These are phyloP conservation scores for Nicotiana attenuata DNA, from an alignment of 257 asterid species.

Conservation along the genomic window DNA sequence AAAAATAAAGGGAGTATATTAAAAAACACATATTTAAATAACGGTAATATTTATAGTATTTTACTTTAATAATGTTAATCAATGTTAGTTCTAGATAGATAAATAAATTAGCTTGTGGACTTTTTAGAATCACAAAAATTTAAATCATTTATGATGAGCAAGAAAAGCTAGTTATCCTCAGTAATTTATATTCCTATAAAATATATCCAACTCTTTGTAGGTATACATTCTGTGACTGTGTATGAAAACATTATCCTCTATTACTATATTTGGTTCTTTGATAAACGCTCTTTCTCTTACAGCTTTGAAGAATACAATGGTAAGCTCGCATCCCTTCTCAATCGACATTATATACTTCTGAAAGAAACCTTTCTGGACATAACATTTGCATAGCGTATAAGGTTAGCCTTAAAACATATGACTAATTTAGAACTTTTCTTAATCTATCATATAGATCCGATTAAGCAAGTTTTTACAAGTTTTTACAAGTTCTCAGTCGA, in stretches of 20 bases:
- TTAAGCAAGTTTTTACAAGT: background rate
- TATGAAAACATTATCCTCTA: background rate
- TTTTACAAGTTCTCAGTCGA: background rate
- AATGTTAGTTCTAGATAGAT: background rate
- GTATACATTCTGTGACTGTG: too few relatives aligned
- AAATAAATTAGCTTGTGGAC: background rate
- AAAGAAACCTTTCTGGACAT: background rate
- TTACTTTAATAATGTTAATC: background rate
- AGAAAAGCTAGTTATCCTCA: too few relatives aligned
- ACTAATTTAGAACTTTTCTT: background rate
- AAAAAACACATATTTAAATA: background rate
- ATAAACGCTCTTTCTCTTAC: background rate
- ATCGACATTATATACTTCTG: background rate
- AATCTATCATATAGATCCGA: background rate
- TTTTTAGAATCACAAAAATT: too few relatives aligned
- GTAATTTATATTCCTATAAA: too few relatives aligned
- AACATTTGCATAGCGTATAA: background rate
- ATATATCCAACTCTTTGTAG: too few relatives aligned
- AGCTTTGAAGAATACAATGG: background rate
- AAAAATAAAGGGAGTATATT: background rate
- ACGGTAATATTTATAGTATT: background rate
- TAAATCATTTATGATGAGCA: too few relatives aligned
- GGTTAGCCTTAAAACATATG: background rate
- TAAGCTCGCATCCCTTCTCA: background rate
- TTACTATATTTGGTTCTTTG: background rate